Evolutionary conservation across 2,329 filamentous ascomycete genomes (phyloP).

Genomic region (Periconia macrospinosa): DNA sequence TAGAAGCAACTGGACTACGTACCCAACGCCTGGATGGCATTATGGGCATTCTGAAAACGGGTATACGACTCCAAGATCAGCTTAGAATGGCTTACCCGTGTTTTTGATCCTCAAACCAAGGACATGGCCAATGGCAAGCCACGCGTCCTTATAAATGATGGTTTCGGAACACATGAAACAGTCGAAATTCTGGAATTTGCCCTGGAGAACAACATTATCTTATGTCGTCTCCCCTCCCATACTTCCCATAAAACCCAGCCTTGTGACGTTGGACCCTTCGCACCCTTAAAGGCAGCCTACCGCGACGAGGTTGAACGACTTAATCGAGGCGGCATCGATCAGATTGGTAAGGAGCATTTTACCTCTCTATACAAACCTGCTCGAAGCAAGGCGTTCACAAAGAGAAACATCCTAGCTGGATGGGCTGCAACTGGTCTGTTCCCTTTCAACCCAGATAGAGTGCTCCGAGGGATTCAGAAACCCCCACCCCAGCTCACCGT

Average conservation of each 20-base stretch:
- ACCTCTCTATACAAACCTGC: constrained; percentile 25
- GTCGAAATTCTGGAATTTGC: constrained; percentile 36
- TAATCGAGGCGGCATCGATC: constrained; percentile 18
- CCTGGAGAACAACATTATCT: constrained; percentile 36
- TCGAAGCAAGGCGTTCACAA: constrained; percentile 18
- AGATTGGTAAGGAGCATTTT: constrained; percentile 27
- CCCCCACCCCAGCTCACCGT: constrained; percentile 17
- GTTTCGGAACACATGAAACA: constrained; percentile 40
- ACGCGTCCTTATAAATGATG: constrained; percentile 37
- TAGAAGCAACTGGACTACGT: constrained; percentile 3
- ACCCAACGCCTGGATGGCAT: constrained; percentile 15
- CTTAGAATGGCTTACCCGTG: constrained; percentile 34
- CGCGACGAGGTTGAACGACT: constrained; percentile 22
- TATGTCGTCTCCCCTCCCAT: constrained; percentile 4
- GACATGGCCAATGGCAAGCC: constrained; percentile 27
- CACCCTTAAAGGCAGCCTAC: constrained; percentile 7
- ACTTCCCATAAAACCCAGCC: constrained; percentile 16
- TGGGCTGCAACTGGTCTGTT: constrained; percentile 24
- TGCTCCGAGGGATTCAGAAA: constrained; percentile 27
- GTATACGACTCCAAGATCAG: constrained; percentile 33
- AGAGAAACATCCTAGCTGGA: constrained; percentile 29
- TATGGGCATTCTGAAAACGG: constrained; percentile 9
- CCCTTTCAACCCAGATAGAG: constrained; percentile 30
- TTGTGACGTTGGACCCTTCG: constrained; percentile 8
- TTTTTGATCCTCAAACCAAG: constrained; percentile 40